These are phyloP conservation scores for Galeopsis tetrahit DNA, from an alignment of 257 asterid genomes.

Conservation along the genomic window DNA sequence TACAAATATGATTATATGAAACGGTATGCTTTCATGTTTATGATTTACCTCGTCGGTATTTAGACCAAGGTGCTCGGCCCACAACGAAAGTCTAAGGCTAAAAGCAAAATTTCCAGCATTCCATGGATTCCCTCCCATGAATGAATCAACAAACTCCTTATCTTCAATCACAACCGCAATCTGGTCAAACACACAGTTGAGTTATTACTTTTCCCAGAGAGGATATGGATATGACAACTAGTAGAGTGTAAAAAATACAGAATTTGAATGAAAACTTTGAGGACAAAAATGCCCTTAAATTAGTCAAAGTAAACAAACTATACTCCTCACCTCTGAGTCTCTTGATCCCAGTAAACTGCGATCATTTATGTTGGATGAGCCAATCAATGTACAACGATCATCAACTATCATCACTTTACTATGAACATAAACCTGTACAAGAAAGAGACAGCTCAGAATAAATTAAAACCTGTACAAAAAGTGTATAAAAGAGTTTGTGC, in stretches of 20 bases:
- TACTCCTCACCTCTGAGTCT: slow-evolving; percentile 80
- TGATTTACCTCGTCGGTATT: slow-evolving; percentile 59
- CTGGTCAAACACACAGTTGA: slow-evolving; percentile 29
- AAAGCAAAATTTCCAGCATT: slow-evolving; percentile 84
- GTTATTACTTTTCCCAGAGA: background rate
- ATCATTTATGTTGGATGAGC: slow-evolving; percentile 93
- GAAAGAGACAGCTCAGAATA: slow-evolving; percentile 23
- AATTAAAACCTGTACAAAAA: background rate
- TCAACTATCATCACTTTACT: slow-evolving; percentile 96
- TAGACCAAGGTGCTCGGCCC: slow-evolving; percentile 96
- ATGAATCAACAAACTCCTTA: slow-evolving; percentile 75
- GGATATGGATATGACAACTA: too few relatives aligned
- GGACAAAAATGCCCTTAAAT: background rate
- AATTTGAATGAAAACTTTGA: too few relatives aligned
- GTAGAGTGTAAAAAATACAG: too few relatives aligned
- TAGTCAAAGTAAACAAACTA: background rate
- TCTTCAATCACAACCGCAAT: slow-evolving; percentile 83
- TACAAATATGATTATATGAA: slow-evolving; percentile 13
- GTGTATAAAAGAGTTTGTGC: too few relatives aligned
- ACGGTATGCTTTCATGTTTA: background rate
- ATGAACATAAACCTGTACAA: slow-evolving; percentile 79
- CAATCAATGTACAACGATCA: slow-evolving; percentile 76
- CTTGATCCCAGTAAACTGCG: slow-evolving; percentile 97
- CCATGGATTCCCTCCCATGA: slow-evolving; percentile 81
- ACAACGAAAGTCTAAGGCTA: slow-evolving; percentile 76